Evolutionary conservation across 1,284 basidiomycete genomes (phyloP), one percentile per base, ranked within the genome.

Genomic region (Tylopilus sp.): DNA sequence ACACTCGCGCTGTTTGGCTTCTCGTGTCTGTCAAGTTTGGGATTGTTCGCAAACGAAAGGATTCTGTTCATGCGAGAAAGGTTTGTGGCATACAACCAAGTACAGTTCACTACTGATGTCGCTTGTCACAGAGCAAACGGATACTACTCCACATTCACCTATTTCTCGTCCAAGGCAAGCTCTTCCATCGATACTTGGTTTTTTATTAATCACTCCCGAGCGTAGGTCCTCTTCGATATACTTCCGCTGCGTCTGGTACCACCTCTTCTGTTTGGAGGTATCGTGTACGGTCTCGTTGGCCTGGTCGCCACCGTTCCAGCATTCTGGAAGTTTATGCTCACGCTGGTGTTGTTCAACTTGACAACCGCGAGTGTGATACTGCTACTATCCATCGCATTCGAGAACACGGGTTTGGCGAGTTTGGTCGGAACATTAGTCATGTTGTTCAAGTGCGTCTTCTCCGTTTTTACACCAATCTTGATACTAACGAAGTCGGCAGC

Each of bases 291-390:
- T 9, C 81, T 97, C 7, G 92, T 97, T 3, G 96, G 96, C 8
- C 83, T 99, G 35, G 95, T 98, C 13, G 89, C 92, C 1, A 87
- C 84, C 6, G 86, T 97, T 5, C 74, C 81, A 0, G 84, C 82
- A 15, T 98, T 97, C 75, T 98, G 96, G 95, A 97, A 97, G 72
- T 98, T 98, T 74, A 86, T 97, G 72, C 82, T 99, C 56, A 89
- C 86, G 2, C 79, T 98, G 26, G 92, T 99, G 11, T 70, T 97
- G 36, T 98, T 98, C 82, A 98, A 97, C 71, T 72, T 98, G 51
- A 89, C 93, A 0, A 94, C 95, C 1, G 92, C 92, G 18, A 91
- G 87, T 59, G 88, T 95, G 39, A 89, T 98, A 33, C 74, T 99
- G 7, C 82, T 94, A 68, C 77, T 99, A 37, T 93, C 90, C 10